Base-by-base conservation (phyloP, 352 stramenopile genomes). In the Phytophthora hybrid region DNA sequence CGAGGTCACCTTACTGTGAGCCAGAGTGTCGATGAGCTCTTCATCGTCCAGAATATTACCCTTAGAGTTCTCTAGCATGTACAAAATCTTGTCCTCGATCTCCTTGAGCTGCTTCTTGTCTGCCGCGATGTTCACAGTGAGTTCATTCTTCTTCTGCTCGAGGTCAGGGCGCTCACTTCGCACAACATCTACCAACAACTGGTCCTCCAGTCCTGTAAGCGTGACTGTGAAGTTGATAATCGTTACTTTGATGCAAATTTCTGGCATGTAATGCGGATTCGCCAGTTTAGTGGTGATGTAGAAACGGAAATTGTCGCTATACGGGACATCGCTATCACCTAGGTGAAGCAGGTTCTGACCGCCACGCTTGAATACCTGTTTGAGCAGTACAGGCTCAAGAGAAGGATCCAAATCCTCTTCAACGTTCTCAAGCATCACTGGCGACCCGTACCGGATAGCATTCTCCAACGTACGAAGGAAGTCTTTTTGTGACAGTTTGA, bases 161-260 rank as follows among this genome's bases (percentile, higher is more conserved):
- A 98, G 70, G 66, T 98, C 95, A 1, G 94, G 93, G 6, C 95
- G 85, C 58, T 98, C 95, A 62, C 95, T 97, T 11, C 89, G 87
- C 21, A 98, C 93, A 5, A 98, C 93, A 66, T 98, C 93, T 7
- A 98, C 94, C 4, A 98, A 76, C 26, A 98, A 74, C 68, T 98
- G 95, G 59, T 98, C 95, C 54, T 98, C 94, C 0, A 98, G 76
- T 1, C 95, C 95, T 7, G 86, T 93, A 51, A 97, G 81, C 9
- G 95, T 98, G 23, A 98, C 94, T 1, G 95, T 98, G 52, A 98
- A 98, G 77, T 98, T 98, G 69, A 98, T 96, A 32, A 98, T 82
- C 2, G 94, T 98, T 21, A 98, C 94, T 78, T 98, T 98, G 74
- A 98, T 97, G 69, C 94, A 98, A 61, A 98, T 92, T 64, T 98